A percentile compares a stretch with the other conserved stretches of the same genome.
phyloP scores from a whole-genome alignment of 23 red algal species.

The Gracilaria domingensis region DNA sequence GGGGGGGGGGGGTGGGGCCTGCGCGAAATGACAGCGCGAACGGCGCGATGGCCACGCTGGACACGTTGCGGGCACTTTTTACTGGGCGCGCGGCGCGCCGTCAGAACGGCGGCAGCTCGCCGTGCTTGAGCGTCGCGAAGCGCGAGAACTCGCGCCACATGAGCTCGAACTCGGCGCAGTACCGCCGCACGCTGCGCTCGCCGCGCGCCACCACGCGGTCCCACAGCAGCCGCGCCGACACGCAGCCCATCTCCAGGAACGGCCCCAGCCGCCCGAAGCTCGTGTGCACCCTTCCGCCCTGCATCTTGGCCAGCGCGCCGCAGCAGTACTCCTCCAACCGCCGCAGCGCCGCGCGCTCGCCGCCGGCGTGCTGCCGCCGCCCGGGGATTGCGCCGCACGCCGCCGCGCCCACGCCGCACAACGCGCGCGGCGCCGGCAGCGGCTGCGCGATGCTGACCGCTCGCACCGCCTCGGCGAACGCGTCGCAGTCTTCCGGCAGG shows the following conservation, averaged over 20 bases:
- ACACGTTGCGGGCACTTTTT: background rate
- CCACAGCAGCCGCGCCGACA: conserved; percentile 51
- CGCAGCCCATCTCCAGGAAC: conserved; percentile 60
- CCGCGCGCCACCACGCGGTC: conserved; percentile 7
- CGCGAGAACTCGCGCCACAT: conserved; percentile 38
- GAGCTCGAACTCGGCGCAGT: conserved; percentile 62
- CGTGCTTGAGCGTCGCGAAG: conserved; percentile 27
- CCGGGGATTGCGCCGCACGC: background rate
- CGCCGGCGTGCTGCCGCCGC: background rate
- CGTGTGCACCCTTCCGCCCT: background rate
- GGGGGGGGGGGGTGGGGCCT: background rate
- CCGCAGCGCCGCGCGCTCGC: conserved; percentile 37
- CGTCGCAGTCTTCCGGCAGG: conserved; percentile 85
- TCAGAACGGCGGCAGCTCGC: background rate
- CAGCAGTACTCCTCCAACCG: conserved; percentile 27
- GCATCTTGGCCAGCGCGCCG: conserved; percentile 38
- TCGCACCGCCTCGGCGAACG: conserved; percentile 21
- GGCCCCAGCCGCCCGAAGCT: conserved; percentile 36
- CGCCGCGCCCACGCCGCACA: conserved; percentile 15
- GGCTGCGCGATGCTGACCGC: conserved; percentile 7
- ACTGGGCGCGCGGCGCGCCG: background rate
- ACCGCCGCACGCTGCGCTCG: conserved; percentile 43
- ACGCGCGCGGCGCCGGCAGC: background rate
- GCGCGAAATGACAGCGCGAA: background rate
- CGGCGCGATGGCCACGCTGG: background rate